Evolutionary conservation across 106 monocot genomes (phyloP), one percentile per base, ranked within the genome.

Genomic region (Gastrodia elata): DNA sequence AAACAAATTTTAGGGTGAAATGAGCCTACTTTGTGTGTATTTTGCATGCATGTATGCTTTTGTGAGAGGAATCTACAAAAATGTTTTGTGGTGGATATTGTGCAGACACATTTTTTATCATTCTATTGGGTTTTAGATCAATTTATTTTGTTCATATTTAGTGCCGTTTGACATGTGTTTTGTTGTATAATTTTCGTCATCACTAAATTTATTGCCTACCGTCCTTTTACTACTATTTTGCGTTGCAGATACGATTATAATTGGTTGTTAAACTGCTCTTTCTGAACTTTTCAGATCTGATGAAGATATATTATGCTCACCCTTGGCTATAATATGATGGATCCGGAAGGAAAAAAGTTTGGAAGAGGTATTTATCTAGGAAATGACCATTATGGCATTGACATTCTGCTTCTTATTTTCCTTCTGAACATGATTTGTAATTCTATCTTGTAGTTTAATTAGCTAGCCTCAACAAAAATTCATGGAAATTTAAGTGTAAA

Each of bases 271-370:
- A 33, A 5, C 24, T 26, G n/a, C 74, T 38, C 18, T 2, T 74
- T 38, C 2, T 49, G 13, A 30, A 11, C 10, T 61, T 61, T 2
- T 61, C 61, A 32, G 61, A 32, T 34, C 44, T 44, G 43, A n/a
- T 75, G 65, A 32, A 44, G 67, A 46, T 75, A 57, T n/a, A 27
- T 16, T 43, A 25, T 30, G n/a, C 32, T 9, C 25, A 11, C 43
- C 43, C 33, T 67, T 61, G 28, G 75, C 43, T 75, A 42, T 81
- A 72, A 78, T 72, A 13, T 78, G 49, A 85, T 82, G 85, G 82
- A 85, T 71, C 73, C 81, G 43, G 82, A 85, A 55, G 76, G 76
- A 33, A 85, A 81, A 76, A 85, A 82, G 68, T 85, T 85, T 79
- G 85, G 85, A 74, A 79, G 67, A 85, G 85, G 85, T 85, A 67